Base-by-base conservation (phyloP, 2,329 filamentous ascomycete genomes). In the Phaeosphaeria sp. region DNA sequence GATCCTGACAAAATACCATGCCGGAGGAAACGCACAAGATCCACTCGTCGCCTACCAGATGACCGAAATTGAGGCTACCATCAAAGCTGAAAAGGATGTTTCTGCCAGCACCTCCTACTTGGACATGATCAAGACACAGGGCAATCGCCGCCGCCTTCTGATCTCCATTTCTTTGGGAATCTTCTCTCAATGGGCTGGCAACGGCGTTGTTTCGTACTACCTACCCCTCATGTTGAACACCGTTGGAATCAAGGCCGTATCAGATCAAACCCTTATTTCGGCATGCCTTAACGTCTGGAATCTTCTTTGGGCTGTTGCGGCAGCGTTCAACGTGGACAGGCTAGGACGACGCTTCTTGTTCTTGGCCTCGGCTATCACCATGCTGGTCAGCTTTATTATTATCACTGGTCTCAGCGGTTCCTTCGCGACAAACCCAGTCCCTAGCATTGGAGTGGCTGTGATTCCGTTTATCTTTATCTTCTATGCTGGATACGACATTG, bases 131-230 rank as follows among this genome's bases (percentile, higher is more conserved):
- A 52, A 46, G 62, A 90, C 88, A 23, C 82, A 80, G 66, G 87
- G 58, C 75, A 90, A 90, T 79, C 81, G 86, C 52, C 87, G 87
- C 79, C 82, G 88, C 11, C 78, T 90, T 46, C 80, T 84, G 49
- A 84, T 90, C 54, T 79, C 89, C 43, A 73, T 89, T 44, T 88
- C 86, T 0, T 80, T 90, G 20, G 88, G 87, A 67, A 77, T 90
- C 64, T 88, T 90, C 69, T 89, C 86, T 1, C 87, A 90, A 74
- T 90, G 88, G 77, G 87, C 84, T 52, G 88, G 88, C 47, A 90
- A 90, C 69, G 87, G 85, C 18, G 77, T 90, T 1, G 86, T 90
- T 68, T 87, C 83, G 60, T 89, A 90, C 77, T 90, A 90, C 72
- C 86, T 88, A 67, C 84, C 87, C 58, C 80, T 83, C 55, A 82